phyloP scores from a whole-genome alignment of 2,329 filamentous ascomycete genomes.

The Verticillium tricorpus region DNA sequence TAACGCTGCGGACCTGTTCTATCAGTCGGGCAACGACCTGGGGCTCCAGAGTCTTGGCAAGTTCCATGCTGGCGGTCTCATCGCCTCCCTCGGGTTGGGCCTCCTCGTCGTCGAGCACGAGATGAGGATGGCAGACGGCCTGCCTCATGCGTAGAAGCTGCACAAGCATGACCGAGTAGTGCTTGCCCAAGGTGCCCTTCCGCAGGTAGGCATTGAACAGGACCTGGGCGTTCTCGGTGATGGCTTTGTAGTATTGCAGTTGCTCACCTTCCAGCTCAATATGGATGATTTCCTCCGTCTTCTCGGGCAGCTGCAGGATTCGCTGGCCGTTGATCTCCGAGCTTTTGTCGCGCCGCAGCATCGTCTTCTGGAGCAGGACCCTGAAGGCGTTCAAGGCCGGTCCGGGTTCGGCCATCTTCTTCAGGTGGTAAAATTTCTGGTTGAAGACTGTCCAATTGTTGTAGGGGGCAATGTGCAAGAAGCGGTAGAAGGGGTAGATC shows the following conservation, averaged over 20 bases:
- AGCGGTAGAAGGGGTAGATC: conserved; percentile 71
- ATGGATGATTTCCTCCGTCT: conserved; percentile 56
- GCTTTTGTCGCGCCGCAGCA: conserved; percentile 77
- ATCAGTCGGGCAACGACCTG: conserved; percentile 65
- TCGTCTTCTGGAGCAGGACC: conserved; percentile 70
- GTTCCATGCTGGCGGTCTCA: conserved; percentile 47
- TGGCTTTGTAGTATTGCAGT: conserved; percentile 55
- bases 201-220: conserved; percentile 75
- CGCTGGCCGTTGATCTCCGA: conserved; percentile 76
- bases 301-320: conserved; percentile 64
- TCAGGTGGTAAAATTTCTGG: conserved; percentile 34
- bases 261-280: conserved; percentile 66
- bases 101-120: conserved; percentile 45
- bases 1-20: conserved; percentile 6
- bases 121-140: conserved; percentile 74
- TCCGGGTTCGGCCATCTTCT: conserved; percentile 40
- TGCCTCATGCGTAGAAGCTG: conserved; percentile 76
- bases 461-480: conserved; percentile 74
- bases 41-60: conserved; percentile 56
- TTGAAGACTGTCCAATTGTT: conserved; percentile 59
- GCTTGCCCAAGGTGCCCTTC: conserved; percentile 60
- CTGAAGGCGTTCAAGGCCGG: conserved; percentile 68
- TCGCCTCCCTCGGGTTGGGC: conserved; percentile 33
- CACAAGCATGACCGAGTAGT: conserved; percentile 78
- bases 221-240: conserved; percentile 64